Conservation (phyloP, 148 eudicot genomes). For the Spergularia bocconei region DNA sequence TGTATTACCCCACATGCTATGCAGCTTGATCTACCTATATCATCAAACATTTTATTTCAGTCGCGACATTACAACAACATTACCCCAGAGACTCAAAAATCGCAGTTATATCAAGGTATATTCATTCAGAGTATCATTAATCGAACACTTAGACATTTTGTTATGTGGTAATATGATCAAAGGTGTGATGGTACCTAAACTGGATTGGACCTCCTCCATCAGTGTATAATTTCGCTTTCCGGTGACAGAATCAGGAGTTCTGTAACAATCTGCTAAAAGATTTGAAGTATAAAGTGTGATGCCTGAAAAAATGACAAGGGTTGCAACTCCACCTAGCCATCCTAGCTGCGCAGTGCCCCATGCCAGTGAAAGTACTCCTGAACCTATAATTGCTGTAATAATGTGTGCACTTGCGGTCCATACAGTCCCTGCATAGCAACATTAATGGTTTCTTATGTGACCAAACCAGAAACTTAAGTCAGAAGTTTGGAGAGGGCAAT, state of each 20-base stretch:
- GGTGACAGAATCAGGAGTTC: conserved; percentile 41
- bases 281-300: conserved; percentile 51
- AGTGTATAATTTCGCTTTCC: conserved; percentile 56
- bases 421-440: conserved; percentile 38
- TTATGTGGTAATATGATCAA: too few species aligned
- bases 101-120: too few species aligned
- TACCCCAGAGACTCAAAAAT: too few species aligned
- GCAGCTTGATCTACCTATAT: conserved; percentile 38
- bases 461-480: too few species aligned
- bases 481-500: too few species aligned
- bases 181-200: conserved; percentile 35
- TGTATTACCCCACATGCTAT: conserved; percentile 47
- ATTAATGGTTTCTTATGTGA: too few species aligned
- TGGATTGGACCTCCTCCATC: conserved; percentile 48
- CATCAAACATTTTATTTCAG: neutral
- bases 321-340: conserved; percentile 54
- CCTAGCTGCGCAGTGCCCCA: conserved; percentile 75
- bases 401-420: conserved; percentile 72
- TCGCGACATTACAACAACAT: neutral
- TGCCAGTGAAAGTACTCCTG: conserved; percentile 67
- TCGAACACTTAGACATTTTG: too few species aligned
- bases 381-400: conserved; percentile 65
- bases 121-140: too few species aligned
- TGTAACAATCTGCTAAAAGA: conserved; percentile 61
- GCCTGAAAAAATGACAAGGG: conserved; percentile 41